A percentile compares a stretch with the other conserved stretches of the same genome.
Conservation (phyloP, 257 asterid genomes). For the Fraxinus cuspidata region DNA sequence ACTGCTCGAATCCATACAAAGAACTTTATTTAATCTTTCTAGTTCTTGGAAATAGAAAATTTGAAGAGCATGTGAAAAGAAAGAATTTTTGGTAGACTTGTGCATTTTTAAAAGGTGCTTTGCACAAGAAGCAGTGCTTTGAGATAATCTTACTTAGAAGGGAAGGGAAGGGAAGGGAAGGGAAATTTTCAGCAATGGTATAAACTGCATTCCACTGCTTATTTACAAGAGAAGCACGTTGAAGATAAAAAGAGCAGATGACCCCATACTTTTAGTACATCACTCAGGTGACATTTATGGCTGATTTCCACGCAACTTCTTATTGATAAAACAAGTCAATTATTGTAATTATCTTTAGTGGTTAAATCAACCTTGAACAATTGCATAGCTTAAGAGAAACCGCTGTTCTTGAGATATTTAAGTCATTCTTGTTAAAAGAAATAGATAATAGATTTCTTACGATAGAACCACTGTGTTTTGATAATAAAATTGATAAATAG, state of each 20-base stretch:
- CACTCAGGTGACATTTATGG: background rate
- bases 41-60: background rate
- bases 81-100: background rate
- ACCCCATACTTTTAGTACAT: too few species aligned
- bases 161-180: background rate
- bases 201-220: slow-evolving; percentile 11
- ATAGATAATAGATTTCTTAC: background rate
- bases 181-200: background rate
- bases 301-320: background rate
- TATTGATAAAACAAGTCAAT: background rate
- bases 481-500: background rate
- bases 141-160: background rate
- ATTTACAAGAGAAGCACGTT: background rate
- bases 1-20: background rate
- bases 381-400: background rate
- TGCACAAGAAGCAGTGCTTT: background rate
- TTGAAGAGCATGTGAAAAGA: slow-evolving; percentile 4
- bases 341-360: background rate
- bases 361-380: background rate
- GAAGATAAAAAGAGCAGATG: background rate
- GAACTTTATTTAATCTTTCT: background rate
- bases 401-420: background rate
- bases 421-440: background rate
- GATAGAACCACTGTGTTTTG: background rate
- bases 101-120: background rate